Base-by-base conservation (phyloP, 345 rosid genomes). In the Moricandia arvensis region DNA sequence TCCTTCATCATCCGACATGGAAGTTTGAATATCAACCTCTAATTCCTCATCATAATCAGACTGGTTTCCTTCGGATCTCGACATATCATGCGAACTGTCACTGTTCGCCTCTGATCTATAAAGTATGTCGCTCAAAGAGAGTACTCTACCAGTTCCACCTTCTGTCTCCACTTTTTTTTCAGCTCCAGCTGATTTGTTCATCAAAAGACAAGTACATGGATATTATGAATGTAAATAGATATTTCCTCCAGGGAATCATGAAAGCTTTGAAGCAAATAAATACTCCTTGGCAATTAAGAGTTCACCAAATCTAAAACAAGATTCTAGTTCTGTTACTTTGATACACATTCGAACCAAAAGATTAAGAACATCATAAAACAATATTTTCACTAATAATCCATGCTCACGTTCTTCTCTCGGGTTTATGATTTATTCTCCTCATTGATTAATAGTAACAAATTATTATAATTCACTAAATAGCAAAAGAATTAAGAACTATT, bases 21-120 rank as follows among this genome's bases (percentile, higher is more conserved):
- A 83, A 59, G 97, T 82, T 80, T 86, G 96, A 70, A 90, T 86
- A 77, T 90, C 96, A 71, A 95, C 82, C 80, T 90, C 99, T 83
- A 92, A 54, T 76, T 95, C 97, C 78, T 90, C 97, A 12, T 92
- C 96, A 83, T 86, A 86, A 83, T 90, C 96, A 73, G 97, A 95
- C 47, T 95, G 96, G 80, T 89, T 97, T 83, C 97, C 85, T 78
- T 90, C 96, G 43, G 97, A 87, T 83, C 91, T 87, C 35, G 89
- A 91, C 75, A 86, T 91, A 79, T 90, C 97, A 82, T 82, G 91
- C 7, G 93, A 87, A 82, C 86, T 85, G 67, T 95, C 97, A 79
- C 87, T 89, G 62, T 84, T 88, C 75, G 86, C 96, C 80, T 92
- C 97, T 69, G 97, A 87, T 64, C 87, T 90, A 75, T 83, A 86